Percentiles rank a stretch among this genome's conserved stretches.
phyloP scores from a whole-genome alignment of 495 filamentous ascomycete genomes.

The Xylaria grammica region DNA sequence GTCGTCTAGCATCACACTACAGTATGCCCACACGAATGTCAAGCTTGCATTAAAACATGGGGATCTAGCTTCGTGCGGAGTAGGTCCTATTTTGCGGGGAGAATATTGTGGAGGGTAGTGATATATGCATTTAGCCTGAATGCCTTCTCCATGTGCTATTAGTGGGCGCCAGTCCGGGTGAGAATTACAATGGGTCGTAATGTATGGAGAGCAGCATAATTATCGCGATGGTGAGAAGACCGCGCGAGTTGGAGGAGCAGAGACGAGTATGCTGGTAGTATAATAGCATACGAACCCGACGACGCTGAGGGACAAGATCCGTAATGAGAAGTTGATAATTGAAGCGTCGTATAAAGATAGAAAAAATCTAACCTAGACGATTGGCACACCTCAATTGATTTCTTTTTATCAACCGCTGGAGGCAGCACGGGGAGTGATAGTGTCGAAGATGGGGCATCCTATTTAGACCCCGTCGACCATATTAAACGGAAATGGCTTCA shows the following conservation, averaged over 20 bases:
- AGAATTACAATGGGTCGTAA: no score
- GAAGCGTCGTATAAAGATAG: no score
- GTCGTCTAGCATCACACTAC: not conserved
- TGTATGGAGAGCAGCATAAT: no score
- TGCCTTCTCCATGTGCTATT: constrained; percentile 24
- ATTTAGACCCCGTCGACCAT: not conserved
- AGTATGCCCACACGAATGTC: not conserved
- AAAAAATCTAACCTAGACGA: no score
- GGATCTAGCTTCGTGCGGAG: not conserved
- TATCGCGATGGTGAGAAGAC: no score
- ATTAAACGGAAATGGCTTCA: not conserved
- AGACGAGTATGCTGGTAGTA: no score
- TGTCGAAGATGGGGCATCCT: not conserved
- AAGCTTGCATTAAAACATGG: not conserved
- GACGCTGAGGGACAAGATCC: no score
- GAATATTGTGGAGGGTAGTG: not conserved
- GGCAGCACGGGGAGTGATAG: not conserved
- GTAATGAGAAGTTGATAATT: no score
- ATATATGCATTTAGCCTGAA: constrained; percentile 35
- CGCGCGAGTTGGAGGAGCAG: no score
- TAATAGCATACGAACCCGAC: no score
- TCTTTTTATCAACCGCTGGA: no score
- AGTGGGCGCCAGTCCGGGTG: constrained; percentile 8
- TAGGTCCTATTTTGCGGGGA: not conserved
- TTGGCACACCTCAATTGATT: no score